These are phyloP conservation scores for Tolypocladium ophioglossoides DNA, from an alignment of 2,329 filamentous ascomycete genomes.

Conservation along the genomic window DNA sequence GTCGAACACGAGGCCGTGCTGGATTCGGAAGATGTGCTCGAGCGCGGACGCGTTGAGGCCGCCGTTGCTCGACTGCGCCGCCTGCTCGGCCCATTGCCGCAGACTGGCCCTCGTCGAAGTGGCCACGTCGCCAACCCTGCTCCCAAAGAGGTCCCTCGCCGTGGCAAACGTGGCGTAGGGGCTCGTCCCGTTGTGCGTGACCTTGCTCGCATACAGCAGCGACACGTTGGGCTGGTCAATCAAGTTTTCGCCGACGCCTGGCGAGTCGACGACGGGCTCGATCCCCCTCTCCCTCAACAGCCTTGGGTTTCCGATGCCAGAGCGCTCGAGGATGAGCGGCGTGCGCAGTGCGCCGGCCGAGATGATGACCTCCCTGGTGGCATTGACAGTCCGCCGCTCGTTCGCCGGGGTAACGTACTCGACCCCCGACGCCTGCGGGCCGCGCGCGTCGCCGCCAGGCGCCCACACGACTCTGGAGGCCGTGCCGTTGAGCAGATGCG, in stretches of 20 bases:
- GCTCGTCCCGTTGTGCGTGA: slow-evolving; percentile 13
- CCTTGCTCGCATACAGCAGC: slow-evolving; percentile 13
- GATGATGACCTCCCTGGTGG: slow-evolving; percentile 34
- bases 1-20: slow-evolving; percentile 37
- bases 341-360: slow-evolving; percentile 39
- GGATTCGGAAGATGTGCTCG: slow-evolving; percentile 28
- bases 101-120: slow-evolving; percentile 14
- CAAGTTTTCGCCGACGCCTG: slow-evolving; percentile 42
- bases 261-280: slow-evolving; percentile 29
- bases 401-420: slow-evolving; percentile 27
- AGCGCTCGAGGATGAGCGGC: slow-evolving; percentile 40
- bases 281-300: slow-evolving; percentile 32
- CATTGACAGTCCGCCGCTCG: slow-evolving; percentile 19
- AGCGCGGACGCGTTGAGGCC: slow-evolving; percentile 19
- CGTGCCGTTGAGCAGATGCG: slow-evolving; percentile 27
- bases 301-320: slow-evolving; percentile 36
- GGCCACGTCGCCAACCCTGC: slow-evolving; percentile 11
- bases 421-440: slow-evolving; percentile 19
- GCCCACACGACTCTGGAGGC: slow-evolving; percentile 20
- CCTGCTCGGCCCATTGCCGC: slow-evolving; percentile 17
- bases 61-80: slow-evolving; percentile 14
- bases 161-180: slow-evolving; percentile 23
- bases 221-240: slow-evolving; percentile 34
- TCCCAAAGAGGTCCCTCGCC: slow-evolving; percentile 23
- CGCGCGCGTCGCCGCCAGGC: slow-evolving; percentile 1